Base-by-base conservation (phyloP, 352 stramenopile genomes). In the Saprolegnia diclina region DNA sequence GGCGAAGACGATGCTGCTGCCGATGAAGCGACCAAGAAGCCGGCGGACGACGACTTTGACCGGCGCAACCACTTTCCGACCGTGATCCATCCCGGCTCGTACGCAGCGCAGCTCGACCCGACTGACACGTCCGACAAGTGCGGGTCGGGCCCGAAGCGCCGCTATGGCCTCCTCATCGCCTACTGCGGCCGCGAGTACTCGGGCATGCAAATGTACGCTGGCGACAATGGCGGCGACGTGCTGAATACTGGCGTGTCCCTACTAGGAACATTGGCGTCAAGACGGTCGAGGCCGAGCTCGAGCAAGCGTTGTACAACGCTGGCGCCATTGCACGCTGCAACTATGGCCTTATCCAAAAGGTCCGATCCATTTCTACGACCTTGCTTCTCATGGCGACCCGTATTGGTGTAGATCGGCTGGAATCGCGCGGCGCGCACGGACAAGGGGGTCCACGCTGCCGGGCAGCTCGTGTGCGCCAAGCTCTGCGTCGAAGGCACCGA, bases 131-230 rank as follows among this genome's bases (percentile, higher is more conserved):
- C 65, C 16, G 35, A 56, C 55, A 56, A 55, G 37, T 73, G 64
- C 26, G 24, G 40, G 5, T 54, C 26, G 16, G 44, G 42, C 16
- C 19, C 67, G 56, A 93, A 93, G 79, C 74, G 77, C 22, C 80
- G 76, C 56, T 96, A 94, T 63, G 89, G 80, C 29, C 72, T 96
- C 46, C 90, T 89, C 83, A 73, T 96, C 68, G 85, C 84, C 26
- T 96, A 95, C 73, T 95, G 89, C 59, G 89, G 89, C 50, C 92
- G 91, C 71, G 81, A 91, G 38, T 96, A 96, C 76, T 92, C 85
- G 57, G 89, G 89, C 26, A 92, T 94, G 85, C 89, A 96, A 72
- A 90, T 95, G 85, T 91, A 74, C 40, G 75, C 74, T 3, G 19
- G 19, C 42, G 10, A 5, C 26, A 6, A 16, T 14, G 63, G 7